Conservation (phyloP, 2,329 filamentous ascomycete species). For the Cercospora sesami region DNA sequence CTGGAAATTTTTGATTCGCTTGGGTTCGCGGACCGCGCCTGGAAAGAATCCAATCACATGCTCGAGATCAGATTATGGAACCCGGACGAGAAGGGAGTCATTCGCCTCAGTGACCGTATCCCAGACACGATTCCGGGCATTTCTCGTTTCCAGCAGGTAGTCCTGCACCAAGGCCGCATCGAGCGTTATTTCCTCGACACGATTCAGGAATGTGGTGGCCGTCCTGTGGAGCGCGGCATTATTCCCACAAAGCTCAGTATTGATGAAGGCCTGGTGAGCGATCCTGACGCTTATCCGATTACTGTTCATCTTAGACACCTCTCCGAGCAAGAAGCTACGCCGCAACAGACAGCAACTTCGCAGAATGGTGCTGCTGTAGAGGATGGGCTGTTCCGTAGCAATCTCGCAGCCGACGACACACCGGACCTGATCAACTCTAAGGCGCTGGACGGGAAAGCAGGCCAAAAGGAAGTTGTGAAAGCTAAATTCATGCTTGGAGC, state of each 20-base stretch:
- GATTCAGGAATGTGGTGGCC: slow-evolving; percentile 51
- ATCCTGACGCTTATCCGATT: slow-evolving; percentile 59
- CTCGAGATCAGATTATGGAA: slow-evolving; percentile 55
- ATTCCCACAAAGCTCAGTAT: slow-evolving; percentile 58
- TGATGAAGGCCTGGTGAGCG: slow-evolving; percentile 53
- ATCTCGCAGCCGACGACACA: slow-evolving; percentile 38
- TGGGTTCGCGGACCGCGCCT: slow-evolving; percentile 60
- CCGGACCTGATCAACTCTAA: slow-evolving; percentile 15
- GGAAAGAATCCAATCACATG: slow-evolving; percentile 65
- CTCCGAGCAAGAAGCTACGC: slow-evolving; percentile 59
- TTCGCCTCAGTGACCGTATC: slow-evolving; percentile 59
- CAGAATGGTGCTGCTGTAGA: slow-evolving; percentile 37
- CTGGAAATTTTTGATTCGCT: slow-evolving; percentile 58
- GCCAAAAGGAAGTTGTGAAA: slow-evolving; percentile 45
- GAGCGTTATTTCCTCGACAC: slow-evolving; percentile 52
- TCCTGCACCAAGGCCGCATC: slow-evolving; percentile 69
- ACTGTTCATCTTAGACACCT: slow-evolving; percentile 60
- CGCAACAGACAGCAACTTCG: slow-evolving; percentile 45
- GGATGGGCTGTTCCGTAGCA: slow-evolving; percentile 62
- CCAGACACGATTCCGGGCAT: slow-evolving; percentile 56
- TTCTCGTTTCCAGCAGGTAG: slow-evolving; percentile 58
- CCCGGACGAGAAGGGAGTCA: slow-evolving; percentile 57
- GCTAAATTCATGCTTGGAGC: slow-evolving; percentile 69
- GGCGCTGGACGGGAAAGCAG: slow-evolving; percentile 15
- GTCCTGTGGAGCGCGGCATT: slow-evolving; percentile 61